A percentile compares a stretch with the other conserved stretches of the same genome.
These are phyloP conservation scores for Metarhizium anisopliae DNA, from an alignment of 2,329 filamentous ascomycete species.

Conservation along the genomic window DNA sequence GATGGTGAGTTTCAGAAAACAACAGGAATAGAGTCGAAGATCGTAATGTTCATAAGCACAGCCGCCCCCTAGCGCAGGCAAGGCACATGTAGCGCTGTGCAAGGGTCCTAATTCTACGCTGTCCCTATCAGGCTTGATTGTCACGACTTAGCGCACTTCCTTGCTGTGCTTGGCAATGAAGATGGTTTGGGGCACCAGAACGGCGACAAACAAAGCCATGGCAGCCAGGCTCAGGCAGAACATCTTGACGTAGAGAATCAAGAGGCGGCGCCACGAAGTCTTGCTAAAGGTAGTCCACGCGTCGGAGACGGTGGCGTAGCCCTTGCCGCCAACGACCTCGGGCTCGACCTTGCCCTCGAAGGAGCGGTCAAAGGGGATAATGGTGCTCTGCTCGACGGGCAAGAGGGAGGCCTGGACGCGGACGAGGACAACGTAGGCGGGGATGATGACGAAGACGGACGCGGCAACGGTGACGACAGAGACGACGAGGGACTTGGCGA, in stretches of 20 bases:
- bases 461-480: slow-evolving; percentile 37
- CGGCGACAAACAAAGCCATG: slow-evolving; percentile 31
- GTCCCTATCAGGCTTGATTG: neutral
- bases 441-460: slow-evolving; percentile 59
- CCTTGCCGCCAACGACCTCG: slow-evolving; percentile 63
- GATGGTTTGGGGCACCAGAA: slow-evolving; percentile 44
- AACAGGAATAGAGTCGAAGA: neutral
- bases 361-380: slow-evolving; percentile 84
- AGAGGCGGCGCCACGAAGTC: slow-evolving; percentile 61
- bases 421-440: slow-evolving; percentile 65
- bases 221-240: slow-evolving; percentile 43
- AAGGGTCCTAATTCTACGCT: neutral
- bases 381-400: slow-evolving; percentile 69
- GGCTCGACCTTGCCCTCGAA: slow-evolving; percentile 71
- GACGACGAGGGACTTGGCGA: slow-evolving; percentile 36
- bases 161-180: slow-evolving; percentile 22
- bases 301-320: slow-evolving; percentile 61
- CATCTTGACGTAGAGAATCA: slow-evolving; percentile 69
- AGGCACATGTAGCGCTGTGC: neutral
- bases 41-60: neutral
- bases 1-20: neutral
- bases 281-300: slow-evolving; percentile 74
- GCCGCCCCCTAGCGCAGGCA: neutral
- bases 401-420: slow-evolving; percentile 85
- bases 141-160: neutral